Percentiles rank a stretch among this genome's conserved stretches.
phyloP scores from a whole-genome alignment of 2,329 filamentous ascomycete genomes.

The Aspergillaceae sp. region DNA sequence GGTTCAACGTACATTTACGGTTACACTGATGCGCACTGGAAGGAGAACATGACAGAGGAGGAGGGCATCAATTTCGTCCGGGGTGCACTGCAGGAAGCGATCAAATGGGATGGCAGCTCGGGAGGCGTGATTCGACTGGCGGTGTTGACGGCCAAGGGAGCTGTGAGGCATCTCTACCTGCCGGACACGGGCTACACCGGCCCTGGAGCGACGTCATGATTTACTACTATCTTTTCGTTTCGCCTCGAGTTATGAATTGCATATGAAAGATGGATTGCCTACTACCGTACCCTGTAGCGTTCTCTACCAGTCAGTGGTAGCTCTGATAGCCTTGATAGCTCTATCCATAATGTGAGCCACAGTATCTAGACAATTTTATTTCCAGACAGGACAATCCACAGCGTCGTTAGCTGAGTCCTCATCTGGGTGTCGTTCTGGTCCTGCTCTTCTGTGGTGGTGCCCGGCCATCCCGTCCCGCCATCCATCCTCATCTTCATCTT shows the following conservation, averaged over 20 bases:
- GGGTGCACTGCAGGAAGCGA: conserved; percentile 80
- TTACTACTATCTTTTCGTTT: background rate
- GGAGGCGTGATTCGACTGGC: conserved; percentile 98
- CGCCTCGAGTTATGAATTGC: background rate
- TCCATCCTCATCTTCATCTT: too few relatives aligned
- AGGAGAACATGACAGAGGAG: conserved; percentile 83
- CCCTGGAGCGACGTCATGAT: conserved; percentile 47
- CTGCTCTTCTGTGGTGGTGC: too few relatives aligned
- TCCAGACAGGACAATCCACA: too few relatives aligned
- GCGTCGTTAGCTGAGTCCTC: too few relatives aligned
- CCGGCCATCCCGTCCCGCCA: too few relatives aligned
- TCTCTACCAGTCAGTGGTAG: too few relatives aligned
- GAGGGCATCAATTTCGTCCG: conserved; percentile 92
- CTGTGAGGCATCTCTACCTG: conserved; percentile 88
- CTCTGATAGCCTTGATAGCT: too few relatives aligned
- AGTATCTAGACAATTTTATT: too few relatives aligned
- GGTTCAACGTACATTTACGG: conserved; percentile 99
- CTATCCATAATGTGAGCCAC: too few relatives aligned
- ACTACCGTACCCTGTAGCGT: too few relatives aligned
- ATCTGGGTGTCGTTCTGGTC: too few relatives aligned
- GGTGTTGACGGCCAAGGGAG: conserved; percentile 81
- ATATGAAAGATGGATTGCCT: background rate
- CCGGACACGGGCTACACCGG: conserved; percentile 82
- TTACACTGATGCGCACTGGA: conserved; percentile 95
- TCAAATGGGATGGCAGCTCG: conserved; percentile 99